Evolutionary conservation across 345 rosid species (phyloP).

Genomic region (Brassica incana): DNA sequence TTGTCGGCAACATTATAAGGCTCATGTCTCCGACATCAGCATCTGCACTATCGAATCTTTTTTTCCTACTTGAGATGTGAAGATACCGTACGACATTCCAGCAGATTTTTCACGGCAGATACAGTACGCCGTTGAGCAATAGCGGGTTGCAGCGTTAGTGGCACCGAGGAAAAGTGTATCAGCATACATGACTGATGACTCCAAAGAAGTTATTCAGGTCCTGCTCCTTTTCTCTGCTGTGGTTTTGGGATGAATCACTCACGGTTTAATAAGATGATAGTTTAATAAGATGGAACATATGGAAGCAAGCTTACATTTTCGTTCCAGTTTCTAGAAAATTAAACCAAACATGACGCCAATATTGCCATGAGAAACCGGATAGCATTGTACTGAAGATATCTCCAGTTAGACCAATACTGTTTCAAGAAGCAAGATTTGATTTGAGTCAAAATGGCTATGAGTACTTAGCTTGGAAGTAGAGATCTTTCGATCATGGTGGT

Average conservation of each 20-base stretch:
- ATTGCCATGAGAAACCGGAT: constrained; percentile 58
- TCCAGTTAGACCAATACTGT: constrained; percentile 68
- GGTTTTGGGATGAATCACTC: not conserved
- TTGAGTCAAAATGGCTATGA: constrained; percentile 58
- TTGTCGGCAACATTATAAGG: constrained; percentile 44
- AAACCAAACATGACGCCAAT: constrained; percentile 63
- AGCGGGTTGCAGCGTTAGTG: constrained; percentile 53
- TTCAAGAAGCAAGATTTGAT: constrained; percentile 29
- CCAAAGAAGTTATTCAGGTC: constrained; percentile 67
- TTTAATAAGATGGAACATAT: not conserved
- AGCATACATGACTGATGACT: constrained; percentile 48
- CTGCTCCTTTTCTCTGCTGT: constrained; percentile 48
- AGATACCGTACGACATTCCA: constrained; percentile 74
- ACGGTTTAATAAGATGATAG: not conserved
- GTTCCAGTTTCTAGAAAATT: constrained; percentile 72
- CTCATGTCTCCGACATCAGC: constrained; percentile 39
- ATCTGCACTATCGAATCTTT: constrained; percentile 33
- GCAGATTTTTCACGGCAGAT: constrained; percentile 83
- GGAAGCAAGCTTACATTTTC: constrained; percentile 41
- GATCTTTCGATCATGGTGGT: constrained; percentile 55
- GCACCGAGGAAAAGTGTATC: constrained; percentile 44
- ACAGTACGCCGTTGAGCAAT: constrained; percentile 65
- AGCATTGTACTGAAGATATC: constrained; percentile 72
- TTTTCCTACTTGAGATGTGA: constrained; percentile 74
- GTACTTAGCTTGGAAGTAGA: constrained; percentile 60